A percentile compares a stretch with the other conserved stretches of the same genome.
Conservation (phyloP, 2,329 filamentous ascomycete species). For the Neocucurbitaria cava region DNA sequence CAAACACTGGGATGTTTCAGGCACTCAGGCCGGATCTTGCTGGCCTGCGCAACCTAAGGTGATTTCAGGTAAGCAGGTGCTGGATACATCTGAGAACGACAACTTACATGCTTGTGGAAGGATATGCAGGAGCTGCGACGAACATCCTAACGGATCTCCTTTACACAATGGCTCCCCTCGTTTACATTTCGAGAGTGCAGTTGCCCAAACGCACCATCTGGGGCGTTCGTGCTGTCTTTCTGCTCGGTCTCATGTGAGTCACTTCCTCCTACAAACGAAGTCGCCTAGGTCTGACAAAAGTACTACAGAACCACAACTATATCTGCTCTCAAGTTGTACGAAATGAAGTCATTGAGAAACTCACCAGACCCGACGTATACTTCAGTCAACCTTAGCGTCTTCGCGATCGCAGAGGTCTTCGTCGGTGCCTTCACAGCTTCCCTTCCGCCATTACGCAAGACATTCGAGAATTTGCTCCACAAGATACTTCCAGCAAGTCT, state of each 20-base stretch:
- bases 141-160: slow-evolving; percentile 36
- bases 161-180: slow-evolving; percentile 30
- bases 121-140: slow-evolving; percentile 32
- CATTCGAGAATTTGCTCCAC: slow-evolving; percentile 28
- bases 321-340: slow-evolving; percentile 34
- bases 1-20: slow-evolving; percentile 30
- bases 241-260: slow-evolving; percentile 36
- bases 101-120: slow-evolving; percentile 1
- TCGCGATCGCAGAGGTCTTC: slow-evolving; percentile 33
- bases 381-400: slow-evolving; percentile 33
- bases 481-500: slow-evolving; percentile 28
- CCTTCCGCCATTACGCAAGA: slow-evolving; percentile 35
- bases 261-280: not conserved
- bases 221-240: slow-evolving; percentile 36
- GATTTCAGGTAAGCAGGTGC: slow-evolving; percentile 25
- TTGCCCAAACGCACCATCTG: slow-evolving; percentile 32
- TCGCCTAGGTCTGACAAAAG: slow-evolving; percentile 1
- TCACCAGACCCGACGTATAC: slow-evolving; percentile 31
- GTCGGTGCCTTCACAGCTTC: slow-evolving; percentile 35
- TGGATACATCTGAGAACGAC: not conserved
- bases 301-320: slow-evolving; percentile 31
- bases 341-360: slow-evolving; percentile 28
- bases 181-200: slow-evolving; percentile 33
- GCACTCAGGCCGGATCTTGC: slow-evolving; percentile 28
- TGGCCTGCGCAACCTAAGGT: slow-evolving; percentile 32